Evolutionary conservation across 805 yeast species (phyloP).

Genomic region (Saccharomycopsis fodiens): DNA sequence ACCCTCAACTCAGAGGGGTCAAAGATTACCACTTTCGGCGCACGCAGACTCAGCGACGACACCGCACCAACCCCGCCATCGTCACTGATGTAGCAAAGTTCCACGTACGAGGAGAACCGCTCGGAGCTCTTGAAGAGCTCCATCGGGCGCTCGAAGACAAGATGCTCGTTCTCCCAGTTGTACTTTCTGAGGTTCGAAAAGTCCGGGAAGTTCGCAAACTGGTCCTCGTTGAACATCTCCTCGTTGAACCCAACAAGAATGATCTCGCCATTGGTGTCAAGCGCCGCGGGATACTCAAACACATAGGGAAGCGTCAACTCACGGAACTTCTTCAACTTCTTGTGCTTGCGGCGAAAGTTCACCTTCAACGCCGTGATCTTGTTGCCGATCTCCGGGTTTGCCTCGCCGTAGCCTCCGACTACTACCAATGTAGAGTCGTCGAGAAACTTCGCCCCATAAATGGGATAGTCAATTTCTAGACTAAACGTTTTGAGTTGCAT

Average conservation of each 20-base stretch:
- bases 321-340: slow-evolving; percentile 46
- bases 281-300: slow-evolving; percentile 85
- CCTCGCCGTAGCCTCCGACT: slow-evolving; percentile 96
- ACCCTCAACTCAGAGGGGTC: slow-evolving; percentile 48
- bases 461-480: slow-evolving; percentile 54
- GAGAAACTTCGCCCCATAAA: slow-evolving; percentile 70
- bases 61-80: slow-evolving; percentile 61
- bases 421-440: slow-evolving; percentile 54
- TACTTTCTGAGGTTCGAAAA: slow-evolving; percentile 46
- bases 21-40: slow-evolving; percentile 61
- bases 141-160: slow-evolving; percentile 51
- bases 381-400: slow-evolving; percentile 81
- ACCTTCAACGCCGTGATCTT: slow-evolving; percentile 62
- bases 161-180: slow-evolving; percentile 50
- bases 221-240: slow-evolving; percentile 44
- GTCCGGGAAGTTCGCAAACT: slow-evolving; percentile 18
- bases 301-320: slow-evolving; percentile 52
- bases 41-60: slow-evolving; percentile 46
- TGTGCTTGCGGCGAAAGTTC: slow-evolving; percentile 39
- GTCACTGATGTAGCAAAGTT: slow-evolving; percentile 43
- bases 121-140: slow-evolving; percentile 50
- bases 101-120: slow-evolving; percentile 12
- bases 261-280: slow-evolving; percentile 46
- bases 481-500: slow-evolving; percentile 18
- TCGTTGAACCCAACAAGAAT: slow-evolving; percentile 77